These are phyloP conservation scores for Triglochin maritima DNA, from an alignment of 106 monocot genomes.

Conservation along the genomic window DNA sequence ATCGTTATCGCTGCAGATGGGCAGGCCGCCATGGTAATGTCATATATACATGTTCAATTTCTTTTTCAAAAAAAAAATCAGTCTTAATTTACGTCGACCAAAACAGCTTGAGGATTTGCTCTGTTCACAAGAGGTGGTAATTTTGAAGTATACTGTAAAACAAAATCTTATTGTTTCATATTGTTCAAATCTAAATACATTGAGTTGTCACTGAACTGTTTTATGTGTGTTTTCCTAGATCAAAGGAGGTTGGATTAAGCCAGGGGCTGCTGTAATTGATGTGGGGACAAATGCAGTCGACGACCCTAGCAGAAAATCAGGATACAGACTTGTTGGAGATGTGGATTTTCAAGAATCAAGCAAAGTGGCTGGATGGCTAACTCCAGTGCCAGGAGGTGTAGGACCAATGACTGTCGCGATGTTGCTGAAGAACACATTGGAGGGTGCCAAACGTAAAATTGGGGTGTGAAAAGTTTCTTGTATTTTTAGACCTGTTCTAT, in stretches of 20 bases:
- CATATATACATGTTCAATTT: not conserved
- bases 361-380: constrained; percentile 82
- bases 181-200: too few relatives aligned
- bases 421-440: constrained; percentile 82
- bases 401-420: constrained; percentile 94
- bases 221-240: constrained; percentile 27
- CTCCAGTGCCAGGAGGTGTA: constrained; percentile 88
- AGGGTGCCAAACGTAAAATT: constrained; percentile 61
- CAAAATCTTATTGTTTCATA: too few relatives aligned
- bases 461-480: not conserved
- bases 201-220: too few relatives aligned
- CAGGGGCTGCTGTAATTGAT: constrained; percentile 87
- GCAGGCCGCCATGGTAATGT: constrained; percentile 71
- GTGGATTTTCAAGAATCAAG: constrained; percentile 75
- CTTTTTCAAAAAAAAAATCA: not conserved
- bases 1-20: constrained; percentile 88
- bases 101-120: too few relatives aligned
- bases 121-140: too few relatives aligned
- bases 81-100: too few relatives aligned
- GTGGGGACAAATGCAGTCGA: constrained; percentile 80
- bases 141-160: too few relatives aligned
- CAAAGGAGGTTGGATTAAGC: constrained; percentile 92
- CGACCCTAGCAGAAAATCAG: constrained; percentile 69
- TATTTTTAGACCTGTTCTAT: too few relatives aligned
- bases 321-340: constrained; percentile 86